These are phyloP conservation scores for Cornus suecica DNA, from an alignment of 148 eudicot species.

Conservation along the genomic window DNA sequence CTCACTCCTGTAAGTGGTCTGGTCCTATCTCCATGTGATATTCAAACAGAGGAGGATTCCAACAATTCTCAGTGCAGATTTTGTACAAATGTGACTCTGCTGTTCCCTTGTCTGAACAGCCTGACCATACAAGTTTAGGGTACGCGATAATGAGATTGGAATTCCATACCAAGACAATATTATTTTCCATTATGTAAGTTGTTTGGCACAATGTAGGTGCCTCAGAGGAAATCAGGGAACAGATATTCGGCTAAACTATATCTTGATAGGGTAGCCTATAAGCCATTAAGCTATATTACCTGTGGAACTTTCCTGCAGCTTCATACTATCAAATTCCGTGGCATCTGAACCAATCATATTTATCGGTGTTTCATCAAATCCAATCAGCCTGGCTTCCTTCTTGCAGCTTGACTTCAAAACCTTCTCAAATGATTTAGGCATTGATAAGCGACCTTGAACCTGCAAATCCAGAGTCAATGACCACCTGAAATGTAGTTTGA, in stretches of 20 bases:
- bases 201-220: no score
- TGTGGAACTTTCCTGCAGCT: no score
- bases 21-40: slow-evolving; percentile 73
- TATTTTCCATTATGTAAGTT: no score
- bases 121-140: slow-evolving; percentile 22
- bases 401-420: slow-evolving; percentile 43
- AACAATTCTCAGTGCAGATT: slow-evolving; percentile 66
- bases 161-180: background rate
- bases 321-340: slow-evolving; percentile 20
- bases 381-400: slow-evolving; percentile 67
- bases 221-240: no score
- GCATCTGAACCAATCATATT: slow-evolving; percentile 32
- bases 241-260: no score
- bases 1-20: slow-evolving; percentile 77
- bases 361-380: slow-evolving; percentile 70
- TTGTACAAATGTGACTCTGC: slow-evolving; percentile 63
- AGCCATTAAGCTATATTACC: no score
- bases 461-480: slow-evolving; percentile 27
- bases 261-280: no score
- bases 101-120: slow-evolving; percentile 23
- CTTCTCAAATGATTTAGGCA: slow-evolving; percentile 65
- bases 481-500: no score
- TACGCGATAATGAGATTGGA: background rate
- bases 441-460: slow-evolving; percentile 68
- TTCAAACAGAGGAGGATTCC: slow-evolving; percentile 70